Evolutionary conservation across 2,329 filamentous ascomycete species (phyloP), one percentile per base, ranked within the genome.

Genomic region (Epicoccum sorghinum): DNA sequence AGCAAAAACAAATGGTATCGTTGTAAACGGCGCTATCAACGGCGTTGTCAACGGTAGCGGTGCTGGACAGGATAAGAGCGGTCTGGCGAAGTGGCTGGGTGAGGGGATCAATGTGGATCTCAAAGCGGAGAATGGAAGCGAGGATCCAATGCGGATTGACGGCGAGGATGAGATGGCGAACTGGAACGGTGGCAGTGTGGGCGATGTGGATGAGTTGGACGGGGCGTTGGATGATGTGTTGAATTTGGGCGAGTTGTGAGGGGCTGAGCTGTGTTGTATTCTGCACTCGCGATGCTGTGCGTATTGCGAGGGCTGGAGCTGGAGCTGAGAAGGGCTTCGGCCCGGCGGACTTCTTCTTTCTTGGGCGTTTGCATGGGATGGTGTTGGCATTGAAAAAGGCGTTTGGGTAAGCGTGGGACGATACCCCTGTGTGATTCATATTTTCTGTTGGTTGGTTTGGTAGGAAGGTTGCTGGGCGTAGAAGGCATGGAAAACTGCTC

Each of bases 221-320:
- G 56, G 63, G 13, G 71, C 75, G 9, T 58, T 80, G 50, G 78
- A 79, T 58, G 75, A 74, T 46, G 64, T 70, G 30, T 55, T 75
- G 10, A 66, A 65, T 37, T 48, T 73, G n/a, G 70, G 65, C 0
- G 63, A 68, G 27, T 38, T 68, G 3, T 65, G 29, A 57, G 24
- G 27, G 27, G 9, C 27, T 29, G 9, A 29, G 27, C 18, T 18
- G 18, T 18, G 18, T 18, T 18, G 18, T 18, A 18, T 18, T 18
- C 18, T 18, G 18, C 18, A 18, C 18, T 18, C 18, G 18, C 18
- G 18, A 18, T 18, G 18, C 18, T 18, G 18, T 18, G 18, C 18
- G 18, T 3, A 18, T 18, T 18, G 18, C 1, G 18, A 18, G 18
- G 1, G 18, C 18, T 18, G 18, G 18, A 2, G 18, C 18, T 18